Evolutionary conservation across 176 grass and related monocot species (phyloP).

Genomic region (Phoenix roebelenii): DNA sequence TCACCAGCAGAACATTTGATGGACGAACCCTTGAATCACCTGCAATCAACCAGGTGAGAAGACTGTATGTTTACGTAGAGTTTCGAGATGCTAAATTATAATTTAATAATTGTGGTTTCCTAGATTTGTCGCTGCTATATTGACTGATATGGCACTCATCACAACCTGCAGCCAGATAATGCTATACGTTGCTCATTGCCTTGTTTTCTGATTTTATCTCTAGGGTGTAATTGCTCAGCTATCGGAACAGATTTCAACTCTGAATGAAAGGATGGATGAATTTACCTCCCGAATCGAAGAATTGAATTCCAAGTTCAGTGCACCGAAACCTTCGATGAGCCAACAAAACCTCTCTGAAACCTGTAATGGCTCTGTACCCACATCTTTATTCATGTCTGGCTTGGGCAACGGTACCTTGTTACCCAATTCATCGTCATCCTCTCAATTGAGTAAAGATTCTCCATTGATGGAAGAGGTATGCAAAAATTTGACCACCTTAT

Average conservation of each 20-base stretch:
- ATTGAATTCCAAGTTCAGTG: conserved; percentile 56
- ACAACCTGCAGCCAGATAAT: too few relatives aligned
- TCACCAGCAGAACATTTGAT: conserved; percentile 65
- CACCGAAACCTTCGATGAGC: conserved; percentile 55
- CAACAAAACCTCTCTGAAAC: conserved; percentile 80
- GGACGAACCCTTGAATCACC: conserved; percentile 40
- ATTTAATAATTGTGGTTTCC: too few relatives aligned
- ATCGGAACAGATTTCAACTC: conserved; percentile 78
- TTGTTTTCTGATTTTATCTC: conserved; percentile 7
- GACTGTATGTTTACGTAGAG: not conserved
- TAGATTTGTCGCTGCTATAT: too few relatives aligned
- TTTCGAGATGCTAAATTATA: conserved; percentile 3
- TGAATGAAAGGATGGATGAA: conserved; percentile 96
- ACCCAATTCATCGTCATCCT: conserved; percentile 65
- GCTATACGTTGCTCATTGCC: not conserved
- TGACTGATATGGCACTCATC: not conserved
- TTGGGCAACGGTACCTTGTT: conserved; percentile 80
- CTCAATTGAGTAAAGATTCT: conserved; percentile 74
- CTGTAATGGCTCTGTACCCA: conserved; percentile 78
- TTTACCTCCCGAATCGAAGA: conserved; percentile 90
- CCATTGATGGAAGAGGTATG: conserved; percentile 78
- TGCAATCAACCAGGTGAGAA: conserved; percentile 54
- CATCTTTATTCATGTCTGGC: conserved; percentile 80
- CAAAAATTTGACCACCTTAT: not conserved
- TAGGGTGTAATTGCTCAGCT: conserved; percentile 74